phyloP scores from a whole-genome alignment of 1,284 basidiomycete species.

The Pseudozyma sp. region DNA sequence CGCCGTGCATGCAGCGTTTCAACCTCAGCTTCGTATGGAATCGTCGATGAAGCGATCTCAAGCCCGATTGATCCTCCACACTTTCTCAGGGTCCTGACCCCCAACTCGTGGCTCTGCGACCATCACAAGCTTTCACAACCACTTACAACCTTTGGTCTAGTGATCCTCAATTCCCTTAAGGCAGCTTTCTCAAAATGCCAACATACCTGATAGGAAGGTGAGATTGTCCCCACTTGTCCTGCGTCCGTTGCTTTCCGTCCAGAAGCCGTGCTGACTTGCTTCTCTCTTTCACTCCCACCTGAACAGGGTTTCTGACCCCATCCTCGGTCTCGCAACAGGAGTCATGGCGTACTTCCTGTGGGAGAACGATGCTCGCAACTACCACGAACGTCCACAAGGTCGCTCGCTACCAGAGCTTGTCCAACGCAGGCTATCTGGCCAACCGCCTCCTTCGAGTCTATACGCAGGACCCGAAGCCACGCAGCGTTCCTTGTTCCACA shows the following conservation, averaged over 20 bases:
- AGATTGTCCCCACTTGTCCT: neutral
- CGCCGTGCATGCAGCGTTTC: slow-evolving; percentile 10
- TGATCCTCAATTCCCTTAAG: no score
- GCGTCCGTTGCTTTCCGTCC: no score
- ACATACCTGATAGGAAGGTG: slow-evolving; percentile 42
- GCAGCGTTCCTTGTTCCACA: slow-evolving; percentile 37
- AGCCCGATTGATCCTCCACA: slow-evolving; percentile 7
- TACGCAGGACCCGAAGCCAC: slow-evolving; percentile 32
- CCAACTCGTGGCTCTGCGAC: no score
- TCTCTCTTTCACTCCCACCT: neutral
- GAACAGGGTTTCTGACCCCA: slow-evolving; percentile 50
- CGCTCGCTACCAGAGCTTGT: slow-evolving; percentile 54
- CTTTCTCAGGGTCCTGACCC: no score
- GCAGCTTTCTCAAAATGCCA: slow-evolving; percentile 17
- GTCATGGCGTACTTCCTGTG: slow-evolving; percentile 64
- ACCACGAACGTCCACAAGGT: slow-evolving; percentile 50
- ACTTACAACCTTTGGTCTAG: no score
- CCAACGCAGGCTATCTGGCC: slow-evolving; percentile 28
- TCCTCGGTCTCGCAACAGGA: slow-evolving; percentile 63
- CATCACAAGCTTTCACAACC: no score
- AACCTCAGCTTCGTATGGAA: neutral
- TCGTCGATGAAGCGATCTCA: no score
- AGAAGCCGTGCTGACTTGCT: slow-evolving; percentile 1
- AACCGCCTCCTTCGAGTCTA: slow-evolving; percentile 25
- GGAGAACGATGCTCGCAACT: slow-evolving; percentile 63